Percentiles rank a stretch among this genome's conserved stretches.
These are phyloP conservation scores for Paramecium octaurelia DNA, from an alignment of 73 alveolate genomes.

Conservation along the genomic window DNA sequence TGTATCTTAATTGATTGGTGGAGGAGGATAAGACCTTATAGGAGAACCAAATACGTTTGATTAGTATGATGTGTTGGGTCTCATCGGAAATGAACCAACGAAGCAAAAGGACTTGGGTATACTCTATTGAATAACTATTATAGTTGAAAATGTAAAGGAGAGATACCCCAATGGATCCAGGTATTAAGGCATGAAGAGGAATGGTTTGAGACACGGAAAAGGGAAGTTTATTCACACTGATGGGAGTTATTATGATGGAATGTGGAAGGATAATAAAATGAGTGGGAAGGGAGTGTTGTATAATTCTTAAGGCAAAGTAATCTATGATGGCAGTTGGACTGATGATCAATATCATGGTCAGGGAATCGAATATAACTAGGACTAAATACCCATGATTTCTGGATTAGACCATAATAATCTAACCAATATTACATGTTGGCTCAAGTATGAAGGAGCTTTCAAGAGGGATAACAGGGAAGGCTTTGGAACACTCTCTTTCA, in stretches of 20 bases:
- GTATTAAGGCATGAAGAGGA: constrained; percentile 27
- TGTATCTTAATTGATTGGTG: background rate
- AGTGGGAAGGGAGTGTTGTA: constrained; percentile 61
- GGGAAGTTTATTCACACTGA: constrained; percentile 46
- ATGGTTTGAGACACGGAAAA: constrained; percentile 55
- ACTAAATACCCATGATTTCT: background rate
- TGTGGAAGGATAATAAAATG: constrained; percentile 40
- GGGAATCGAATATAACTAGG: constrained; percentile 44
- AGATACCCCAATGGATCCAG: constrained; percentile 49
- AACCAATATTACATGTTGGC: constrained; percentile 20
- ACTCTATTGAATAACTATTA: background rate
- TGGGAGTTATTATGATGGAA: constrained; percentile 53
- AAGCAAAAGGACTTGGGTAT: background rate
- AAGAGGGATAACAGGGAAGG: constrained; percentile 55
- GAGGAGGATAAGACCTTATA: background rate
- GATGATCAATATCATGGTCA: constrained; percentile 59
- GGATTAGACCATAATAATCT: constrained; percentile 34
- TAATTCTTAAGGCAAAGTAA: constrained; percentile 20
- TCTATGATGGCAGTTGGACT: constrained; percentile 58
- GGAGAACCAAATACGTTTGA: constrained; percentile 19
- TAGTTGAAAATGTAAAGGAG: constrained; percentile 38
- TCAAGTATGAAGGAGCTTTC: constrained; percentile 58
- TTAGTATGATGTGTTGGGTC: constrained; percentile 4
- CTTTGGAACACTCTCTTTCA: constrained; percentile 38
- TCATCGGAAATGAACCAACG: background rate